Base-by-base conservation (phyloP, 2,329 filamentous ascomycete genomes). In the Trichocomaceae sp. region DNA sequence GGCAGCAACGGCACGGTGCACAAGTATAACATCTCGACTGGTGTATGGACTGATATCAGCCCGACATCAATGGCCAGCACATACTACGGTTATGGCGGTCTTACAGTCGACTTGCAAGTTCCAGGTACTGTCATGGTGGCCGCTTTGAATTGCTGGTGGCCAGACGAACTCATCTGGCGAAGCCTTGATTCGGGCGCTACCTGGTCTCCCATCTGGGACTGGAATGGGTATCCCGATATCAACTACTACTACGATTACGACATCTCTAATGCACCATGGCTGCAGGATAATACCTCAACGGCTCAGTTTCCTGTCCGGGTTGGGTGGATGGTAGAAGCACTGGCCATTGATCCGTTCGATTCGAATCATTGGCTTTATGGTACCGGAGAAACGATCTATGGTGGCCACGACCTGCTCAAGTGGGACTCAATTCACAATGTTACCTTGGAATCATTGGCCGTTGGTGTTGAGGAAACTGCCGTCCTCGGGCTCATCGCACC, bases 301-400 rank as follows among this genome's bases (percentile, higher is more conserved):
- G 45, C 26, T n/a, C 19, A 61, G 15, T 61, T 62, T 23, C 57
- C 59, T 23, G 59, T 58, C 3, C 55, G 57, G 2, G 57, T 83
- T 3, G 81, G 81, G 1, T 83, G 81, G 80, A 83, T 83, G 81
- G 79, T 83, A 8, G 81, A 83, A 61, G 69, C 76, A 0, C 65
- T 83, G 7, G 78, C 78, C 20, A 83, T 84, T 49, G 73, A 83
- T 61, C 81, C 81, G 0, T 73, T 76, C 23, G 79, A 84, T 60
- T 81, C 79, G 54, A 74, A 83, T 61, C 80, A 83, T 63, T 83
- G 79, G 79, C 67, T 83, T 0, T 84, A 83, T 55, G 79, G 78
- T n/a, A 84, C 81, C 0, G 81, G 81, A 2, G 65, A 76, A n/a
- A 81, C 78, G 0, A 66, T 81, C 45, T 80, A 75, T 37, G 79